Evolutionary conservation across 371 early-diverging fungal genomes (phyloP), one percentile per base, ranked within the genome.

Genomic region (Phascolomyces articulosus): DNA sequence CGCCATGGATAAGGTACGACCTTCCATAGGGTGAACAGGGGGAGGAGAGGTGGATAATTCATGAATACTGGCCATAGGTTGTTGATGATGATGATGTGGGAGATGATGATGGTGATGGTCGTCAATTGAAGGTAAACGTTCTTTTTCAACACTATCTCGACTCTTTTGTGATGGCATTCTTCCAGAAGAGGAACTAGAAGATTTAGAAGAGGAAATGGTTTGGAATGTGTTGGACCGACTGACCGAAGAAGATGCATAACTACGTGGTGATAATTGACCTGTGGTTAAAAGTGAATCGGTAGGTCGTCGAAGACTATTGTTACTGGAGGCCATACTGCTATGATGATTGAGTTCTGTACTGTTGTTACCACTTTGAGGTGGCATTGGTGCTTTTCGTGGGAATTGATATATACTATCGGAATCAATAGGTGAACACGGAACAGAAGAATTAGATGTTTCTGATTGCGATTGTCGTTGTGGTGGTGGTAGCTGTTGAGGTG

Each of bases 141-240:
- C 57, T 40, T 57, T 31, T 13, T 40, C 40, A 13, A 40, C 7
- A 47, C 41, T 40, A 2, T 28, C 27, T 11, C 41, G 9, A 26
- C 60, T 59, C 26, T 59, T 59, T 29, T 59, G 60, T 4, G 56
- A 56, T 16, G 60, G 40, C 60, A 59, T 41, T 18, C 68, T 55
- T 27, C 24, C 58, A 13, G 65, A 63, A 10, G 71, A 66, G 1
- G 69, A 65, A 26, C 68, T 57, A 29, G 62, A 67, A 2, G 72
- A 71, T 55, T 65, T 55, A 40, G 69, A 69, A 24, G 74, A 70
- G 7, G 82, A 82, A 2, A 71, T 62, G 21, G 82, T 82, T 38
- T 77, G 78, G 55, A 75, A 82, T 21, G 82, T 82, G 53, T 79
- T 82, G 0, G 82, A 79, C 20, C 82, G 66, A 54, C 75, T 77